Evolutionary conservation across 768 basidiomycete species (phyloP).

Genomic region (Phaeotremella skinneri): DNA sequence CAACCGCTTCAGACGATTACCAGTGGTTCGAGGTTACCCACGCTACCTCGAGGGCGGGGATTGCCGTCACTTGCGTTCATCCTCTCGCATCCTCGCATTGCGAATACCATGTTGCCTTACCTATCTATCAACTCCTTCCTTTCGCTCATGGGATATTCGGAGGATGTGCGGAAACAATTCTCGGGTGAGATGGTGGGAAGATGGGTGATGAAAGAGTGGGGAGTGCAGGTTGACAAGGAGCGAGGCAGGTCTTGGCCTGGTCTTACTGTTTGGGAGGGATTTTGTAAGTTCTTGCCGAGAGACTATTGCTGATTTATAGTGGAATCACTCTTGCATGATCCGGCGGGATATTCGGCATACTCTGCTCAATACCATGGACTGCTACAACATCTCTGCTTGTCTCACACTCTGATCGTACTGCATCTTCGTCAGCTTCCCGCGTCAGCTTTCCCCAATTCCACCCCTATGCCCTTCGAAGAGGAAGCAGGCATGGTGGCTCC

Average conservation of each 20-base stretch:
- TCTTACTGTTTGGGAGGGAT: conserved; percentile 50
- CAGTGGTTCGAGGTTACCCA: neutral
- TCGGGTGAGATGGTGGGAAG: conserved; percentile 46
- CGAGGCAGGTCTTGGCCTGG: conserved; percentile 46
- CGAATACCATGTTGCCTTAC: conserved; percentile 32
- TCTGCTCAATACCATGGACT: conserved; percentile 43
- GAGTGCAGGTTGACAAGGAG: conserved; percentile 29
- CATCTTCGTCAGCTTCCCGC: conserved; percentile 43
- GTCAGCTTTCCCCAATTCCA: conserved; percentile 32
- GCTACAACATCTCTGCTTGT: conserved; percentile 46
- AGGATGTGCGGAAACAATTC: conserved; percentile 32
- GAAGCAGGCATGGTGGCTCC: conserved; percentile 18
- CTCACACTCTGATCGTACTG: conserved; percentile 47
- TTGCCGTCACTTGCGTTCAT: conserved; percentile 14
- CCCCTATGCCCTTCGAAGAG: conserved; percentile 45
- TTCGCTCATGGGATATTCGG: conserved; percentile 36
- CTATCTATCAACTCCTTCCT: conserved; percentile 47
- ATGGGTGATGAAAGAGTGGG: conserved; percentile 48
- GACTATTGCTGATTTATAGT: conserved; percentile 29
- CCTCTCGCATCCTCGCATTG: conserved; percentile 25
- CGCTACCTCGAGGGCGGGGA: neutral
- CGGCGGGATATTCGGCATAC: conserved; percentile 44
- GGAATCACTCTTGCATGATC: conserved; percentile 49
- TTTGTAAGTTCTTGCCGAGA: conserved; percentile 33
- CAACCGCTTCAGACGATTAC: conserved; percentile 4